These are phyloP conservation scores for Sphenostylis stenocarpa DNA, from an alignment of 306 rosid species.

Conservation along the genomic window DNA sequence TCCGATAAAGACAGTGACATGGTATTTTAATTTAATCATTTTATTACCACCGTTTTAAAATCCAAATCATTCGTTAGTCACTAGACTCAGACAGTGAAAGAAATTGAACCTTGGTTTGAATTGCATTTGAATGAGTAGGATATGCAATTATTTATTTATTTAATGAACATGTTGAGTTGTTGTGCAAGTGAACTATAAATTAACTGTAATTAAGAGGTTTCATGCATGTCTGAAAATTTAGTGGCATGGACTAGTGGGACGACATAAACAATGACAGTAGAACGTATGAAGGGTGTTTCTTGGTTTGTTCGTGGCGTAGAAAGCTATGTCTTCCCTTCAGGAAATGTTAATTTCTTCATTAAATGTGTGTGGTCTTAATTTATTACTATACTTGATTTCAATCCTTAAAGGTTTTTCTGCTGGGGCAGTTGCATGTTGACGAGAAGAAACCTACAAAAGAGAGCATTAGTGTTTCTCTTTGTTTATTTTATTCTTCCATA, in stretches of 20 bases:
- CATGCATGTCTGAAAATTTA: slow-evolving; percentile 36
- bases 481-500: neutral
- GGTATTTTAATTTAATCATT: neutral
- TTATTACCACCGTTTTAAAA: neutral
- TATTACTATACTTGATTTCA: neutral
- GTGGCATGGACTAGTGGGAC: slow-evolving; percentile 40
- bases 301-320: slow-evolving; percentile 57
- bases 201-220: neutral
- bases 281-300: slow-evolving; percentile 27
- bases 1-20: slow-evolving; percentile 28
- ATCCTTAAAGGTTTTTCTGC: slow-evolving; percentile 1
- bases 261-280: slow-evolving; percentile 50
- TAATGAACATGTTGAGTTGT: neutral
- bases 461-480: neutral
- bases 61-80: slow-evolving; percentile 38
- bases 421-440: slow-evolving; percentile 20
- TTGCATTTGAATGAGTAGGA: slow-evolving; percentile 25
- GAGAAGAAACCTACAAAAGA: slow-evolving; percentile 29
- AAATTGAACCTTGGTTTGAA: neutral
- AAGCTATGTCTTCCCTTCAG: slow-evolving; percentile 35
- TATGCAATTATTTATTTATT: slow-evolving; percentile 7
- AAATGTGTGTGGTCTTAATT: neutral
- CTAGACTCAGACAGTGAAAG: slow-evolving; percentile 32
- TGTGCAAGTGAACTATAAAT: slow-evolving; percentile 19
- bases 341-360: too few relatives aligned